Evolutionary conservation across 2,329 filamentous ascomycete species (phyloP), one percentile per base, ranked within the genome.

Genomic region (Colletotrichum musae): DNA sequence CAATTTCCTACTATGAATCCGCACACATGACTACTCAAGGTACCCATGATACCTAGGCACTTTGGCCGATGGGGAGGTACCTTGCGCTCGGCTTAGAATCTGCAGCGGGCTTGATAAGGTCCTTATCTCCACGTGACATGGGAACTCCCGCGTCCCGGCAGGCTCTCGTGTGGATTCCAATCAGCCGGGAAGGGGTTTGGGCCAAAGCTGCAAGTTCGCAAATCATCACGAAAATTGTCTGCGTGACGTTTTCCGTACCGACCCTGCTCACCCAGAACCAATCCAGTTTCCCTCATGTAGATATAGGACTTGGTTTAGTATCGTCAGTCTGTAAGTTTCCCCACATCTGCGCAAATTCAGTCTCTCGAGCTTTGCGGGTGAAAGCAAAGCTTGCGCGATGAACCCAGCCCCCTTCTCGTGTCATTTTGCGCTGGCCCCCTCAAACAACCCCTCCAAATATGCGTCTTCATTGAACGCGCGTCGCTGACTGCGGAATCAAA

Each of bases 261-360:
- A 47, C 57, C 41, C 62, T 51, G n/a, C 32, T n/a, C 50, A 16
- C 24, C 16, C 18, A 54, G 43, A 64, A 13, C 54, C 26, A 24
- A 15, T 48, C 13, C 45, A 43, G 39, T 32, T 18, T 47, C 47
- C 53, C 68, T 45, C 68, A 70, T 70, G 68, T 70, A 70, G 68
- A 64, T 32, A 41, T 16, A 21, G 39, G 45, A 59, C 16, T 1
- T 48, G 36, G 10, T 50, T 48, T 13, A 63, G 58, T 45, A 57
- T 68, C 64, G 58, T 68, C 64, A 68, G 58, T 68, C 64, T 68
- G 68, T 70, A 64, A 70, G 68, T 64, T n/a, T 5, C n/a, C 9
- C 13, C 24, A 32, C 15, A 28, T 12, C 21, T 28, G 5, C 21
- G 10, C 10, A 13, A 47, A 26, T 32, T 15, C 21, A 21, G 32